A percentile compares a stretch with the other conserved stretches of the same genome.
Conservation (phyloP, 805 yeast species). For the Torulaspora quercuum region DNA sequence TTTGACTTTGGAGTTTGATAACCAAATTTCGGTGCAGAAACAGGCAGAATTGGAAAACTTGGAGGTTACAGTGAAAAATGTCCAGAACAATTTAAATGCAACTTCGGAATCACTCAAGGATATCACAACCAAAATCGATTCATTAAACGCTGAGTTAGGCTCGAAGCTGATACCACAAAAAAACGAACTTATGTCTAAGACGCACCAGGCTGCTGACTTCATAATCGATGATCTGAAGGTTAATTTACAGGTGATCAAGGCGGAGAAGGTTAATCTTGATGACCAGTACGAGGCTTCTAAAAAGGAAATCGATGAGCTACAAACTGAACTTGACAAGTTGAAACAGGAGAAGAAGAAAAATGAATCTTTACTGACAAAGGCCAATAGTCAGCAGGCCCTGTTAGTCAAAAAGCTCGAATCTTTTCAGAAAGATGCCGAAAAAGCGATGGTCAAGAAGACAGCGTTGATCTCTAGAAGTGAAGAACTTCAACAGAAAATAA, state of each 20-base stretch:
- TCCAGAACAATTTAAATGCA: slow-evolving; percentile 47
- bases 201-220: slow-evolving; percentile 18
- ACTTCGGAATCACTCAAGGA: slow-evolving; percentile 26
- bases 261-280: slow-evolving; percentile 31
- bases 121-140: slow-evolving; percentile 25
- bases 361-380: slow-evolving; percentile 43
- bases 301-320: slow-evolving; percentile 31
- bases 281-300: slow-evolving; percentile 33
- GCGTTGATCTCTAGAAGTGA: slow-evolving; percentile 59
- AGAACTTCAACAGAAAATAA: slow-evolving; percentile 65
- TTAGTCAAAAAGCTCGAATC: slow-evolving; percentile 55
- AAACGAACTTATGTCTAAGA: slow-evolving; percentile 37
- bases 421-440: slow-evolving; percentile 62
- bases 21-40: slow-evolving; percentile 52
- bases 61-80: slow-evolving; percentile 40
- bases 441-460: slow-evolving; percentile 57
- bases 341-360: slow-evolving; percentile 31
- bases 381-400: slow-evolving; percentile 55
- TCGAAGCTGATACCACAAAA: slow-evolving; percentile 55
- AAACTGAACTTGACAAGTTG: slow-evolving; percentile 29
- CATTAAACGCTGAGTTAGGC: slow-evolving; percentile 52
- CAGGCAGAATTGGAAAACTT: slow-evolving; percentile 40
- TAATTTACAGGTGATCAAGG: slow-evolving; percentile 29
- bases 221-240: slow-evolving; percentile 15
- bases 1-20: slow-evolving; percentile 49